These are phyloP conservation scores for Henckelia pumila DNA, from an alignment of 257 asterid species.

Conservation along the genomic window DNA sequence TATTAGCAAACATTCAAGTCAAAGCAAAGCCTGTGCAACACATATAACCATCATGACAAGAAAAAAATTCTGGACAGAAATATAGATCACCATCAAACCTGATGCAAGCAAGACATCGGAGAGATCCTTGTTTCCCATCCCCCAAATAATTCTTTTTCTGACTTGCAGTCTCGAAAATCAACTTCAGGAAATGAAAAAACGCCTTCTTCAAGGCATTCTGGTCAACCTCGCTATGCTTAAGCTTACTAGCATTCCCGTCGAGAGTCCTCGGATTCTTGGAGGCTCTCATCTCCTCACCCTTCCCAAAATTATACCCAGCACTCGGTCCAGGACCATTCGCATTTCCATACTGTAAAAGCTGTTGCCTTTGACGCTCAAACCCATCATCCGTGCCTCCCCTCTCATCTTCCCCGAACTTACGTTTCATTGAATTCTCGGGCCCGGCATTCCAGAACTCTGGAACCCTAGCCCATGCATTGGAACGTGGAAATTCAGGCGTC, in stretches of 20 bases:
- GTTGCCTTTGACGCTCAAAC: slow-evolving; percentile 84
- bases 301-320: slow-evolving; percentile 36
- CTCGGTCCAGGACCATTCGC: slow-evolving; percentile 54
- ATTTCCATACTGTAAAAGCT: slow-evolving; percentile 83
- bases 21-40: background rate
- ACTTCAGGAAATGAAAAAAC: slow-evolving; percentile 64
- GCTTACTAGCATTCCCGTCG: slow-evolving; percentile 42
- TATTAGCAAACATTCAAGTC: background rate
- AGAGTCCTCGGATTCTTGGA: slow-evolving; percentile 47
- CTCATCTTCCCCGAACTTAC: slow-evolving; percentile 80
- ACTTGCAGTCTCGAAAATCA: slow-evolving; percentile 52
- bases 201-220: slow-evolving; percentile 55
- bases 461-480: slow-evolving; percentile 41
- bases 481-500: slow-evolving; percentile 47
- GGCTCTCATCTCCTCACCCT: slow-evolving; percentile 55
- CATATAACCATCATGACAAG: slow-evolving; percentile 14
- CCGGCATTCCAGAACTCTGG: slow-evolving; percentile 48
- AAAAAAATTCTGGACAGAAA: slow-evolving; percentile 16
- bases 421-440: slow-evolving; percentile 49
- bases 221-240: slow-evolving; percentile 63
- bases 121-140: slow-evolving; percentile 71
- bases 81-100: slow-evolving; percentile 51
- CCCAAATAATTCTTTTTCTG: slow-evolving; percentile 66
- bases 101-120: slow-evolving; percentile 69
- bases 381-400: slow-evolving; percentile 61